These are phyloP conservation scores for Xylaria sp. DNA, from an alignment of 2,329 filamentous ascomycete species.

Conservation along the genomic window DNA sequence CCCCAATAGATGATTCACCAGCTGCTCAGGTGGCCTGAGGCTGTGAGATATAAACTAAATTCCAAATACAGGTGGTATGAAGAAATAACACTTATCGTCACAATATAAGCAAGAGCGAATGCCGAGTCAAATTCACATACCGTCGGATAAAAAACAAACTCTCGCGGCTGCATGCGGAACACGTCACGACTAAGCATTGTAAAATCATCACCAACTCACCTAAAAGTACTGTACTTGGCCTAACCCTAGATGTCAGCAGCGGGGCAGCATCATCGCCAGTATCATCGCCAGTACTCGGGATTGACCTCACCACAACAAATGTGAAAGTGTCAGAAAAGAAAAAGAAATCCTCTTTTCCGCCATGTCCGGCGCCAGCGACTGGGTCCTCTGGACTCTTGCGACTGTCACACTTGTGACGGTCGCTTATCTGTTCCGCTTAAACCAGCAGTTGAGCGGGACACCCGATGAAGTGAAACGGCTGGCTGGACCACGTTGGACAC, in stretches of 20 bases:
- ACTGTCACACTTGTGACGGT: slow-evolving; percentile 35
- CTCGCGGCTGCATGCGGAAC: slow-evolving; percentile 2
- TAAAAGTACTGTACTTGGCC: neutral
- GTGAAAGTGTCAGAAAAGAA: neutral
- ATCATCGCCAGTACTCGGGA: neutral
- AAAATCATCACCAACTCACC: slow-evolving; percentile 10
- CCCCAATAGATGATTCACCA: neutral
- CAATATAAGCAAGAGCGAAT: neutral
- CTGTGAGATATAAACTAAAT: neutral
- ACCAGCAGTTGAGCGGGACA: slow-evolving; percentile 52
- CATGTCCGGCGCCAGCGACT: slow-evolving; percentile 28
- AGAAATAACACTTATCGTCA: neutral
- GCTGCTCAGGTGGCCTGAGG: neutral
- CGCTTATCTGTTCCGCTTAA: slow-evolving; percentile 54
- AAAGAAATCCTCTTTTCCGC: neutral
- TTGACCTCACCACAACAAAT: neutral
- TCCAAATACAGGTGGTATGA: neutral
- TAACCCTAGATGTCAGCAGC: neutral
- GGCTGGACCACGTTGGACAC: slow-evolving; percentile 53
- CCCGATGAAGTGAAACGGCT: slow-evolving; percentile 52
- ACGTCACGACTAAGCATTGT: slow-evolving; percentile 8
- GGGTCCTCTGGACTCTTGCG: slow-evolving; percentile 23
- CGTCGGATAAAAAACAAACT: neutral
- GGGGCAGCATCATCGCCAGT: neutral
- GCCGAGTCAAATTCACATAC: neutral